Evolutionary conservation across 495 filamentous ascomycete genomes (phyloP).

Genomic region (Durotheca rogersii): DNA sequence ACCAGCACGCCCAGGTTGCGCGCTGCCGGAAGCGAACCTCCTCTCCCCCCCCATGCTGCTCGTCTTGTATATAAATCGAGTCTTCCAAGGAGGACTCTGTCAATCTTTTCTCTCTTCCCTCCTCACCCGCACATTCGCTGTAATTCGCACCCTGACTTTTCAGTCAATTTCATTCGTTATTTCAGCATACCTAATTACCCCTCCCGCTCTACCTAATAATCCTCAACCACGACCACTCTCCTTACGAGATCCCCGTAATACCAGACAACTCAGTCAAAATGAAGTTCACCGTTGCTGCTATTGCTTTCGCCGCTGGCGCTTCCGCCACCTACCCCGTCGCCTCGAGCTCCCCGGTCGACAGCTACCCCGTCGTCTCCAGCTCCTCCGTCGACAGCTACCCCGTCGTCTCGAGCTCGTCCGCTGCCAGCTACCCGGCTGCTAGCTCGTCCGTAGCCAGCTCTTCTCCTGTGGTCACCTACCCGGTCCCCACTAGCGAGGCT

Average conservation of each 20-base stretch:
- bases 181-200: conserved; percentile 33
- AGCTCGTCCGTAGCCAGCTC: too few species aligned
- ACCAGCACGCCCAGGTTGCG: conserved; percentile 27
- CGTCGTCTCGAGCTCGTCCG: too few species aligned
- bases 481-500: too few species aligned
- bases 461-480: too few species aligned
- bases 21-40: conserved; percentile 14
- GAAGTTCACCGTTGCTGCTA: conserved; percentile 70
- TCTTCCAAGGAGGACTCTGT: conserved; percentile 29
- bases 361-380: too few species aligned
- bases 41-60: neutral
- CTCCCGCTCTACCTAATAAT: conserved; percentile 2
- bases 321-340: conserved; percentile 58
- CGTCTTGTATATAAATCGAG: conserved; percentile 43
- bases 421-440: too few species aligned
- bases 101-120: conserved; percentile 35
- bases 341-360: too few species aligned
- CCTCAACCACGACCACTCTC: conserved; percentile 35
- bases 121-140: conserved; percentile 45
- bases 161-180: conserved; percentile 63
- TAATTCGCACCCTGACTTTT: conserved; percentile 53
- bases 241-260: conserved; percentile 46
- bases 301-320: conserved; percentile 63
- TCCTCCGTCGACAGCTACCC: too few species aligned
- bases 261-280: conserved; percentile 67